Evolutionary conservation across 192 early-diverging fungal species (phyloP).

Genomic region (Coemansia sp.): DNA sequence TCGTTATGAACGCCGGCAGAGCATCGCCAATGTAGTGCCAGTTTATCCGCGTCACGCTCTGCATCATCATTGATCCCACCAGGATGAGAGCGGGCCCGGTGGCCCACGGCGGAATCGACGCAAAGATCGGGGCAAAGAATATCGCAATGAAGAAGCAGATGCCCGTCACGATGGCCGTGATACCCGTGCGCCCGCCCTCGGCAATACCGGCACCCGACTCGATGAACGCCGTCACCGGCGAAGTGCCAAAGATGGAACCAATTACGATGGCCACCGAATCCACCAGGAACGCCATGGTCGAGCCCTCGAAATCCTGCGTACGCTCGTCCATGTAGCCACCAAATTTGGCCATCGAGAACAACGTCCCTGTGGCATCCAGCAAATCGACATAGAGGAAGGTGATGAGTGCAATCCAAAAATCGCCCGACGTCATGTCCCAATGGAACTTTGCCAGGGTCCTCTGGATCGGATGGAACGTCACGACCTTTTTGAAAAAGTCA

Average conservation of each 20-base stretch:
- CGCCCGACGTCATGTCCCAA: slow-evolving; percentile 55
- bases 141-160: slow-evolving; percentile 70
- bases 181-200: slow-evolving; percentile 72
- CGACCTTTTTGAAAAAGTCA: slow-evolving; percentile 67
- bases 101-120: slow-evolving; percentile 78
- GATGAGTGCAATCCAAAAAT: slow-evolving; percentile 75
- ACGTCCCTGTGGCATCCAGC: slow-evolving; percentile 77
- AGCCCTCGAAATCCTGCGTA: slow-evolving; percentile 73
- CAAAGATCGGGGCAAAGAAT: slow-evolving; percentile 82
- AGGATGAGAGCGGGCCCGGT: slow-evolving; percentile 75
- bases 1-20: slow-evolving; percentile 71
- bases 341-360: slow-evolving; percentile 81
- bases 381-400: slow-evolving; percentile 86
- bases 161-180: slow-evolving; percentile 62
- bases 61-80: slow-evolving; percentile 76
- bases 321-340: slow-evolving; percentile 68
- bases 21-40: slow-evolving; percentile 73
- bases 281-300: slow-evolving; percentile 64
- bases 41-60: slow-evolving; percentile 64
- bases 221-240: slow-evolving; percentile 72
- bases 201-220: slow-evolving; percentile 80
- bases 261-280: slow-evolving; percentile 63
- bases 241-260: slow-evolving; percentile 67
- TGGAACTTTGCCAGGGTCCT: slow-evolving; percentile 55
- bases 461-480: slow-evolving; percentile 58